A percentile compares a stretch with the other conserved stretches of the same genome.
phyloP scores from a whole-genome alignment of 305 asterid species.

The Solanum hybrid region DNA sequence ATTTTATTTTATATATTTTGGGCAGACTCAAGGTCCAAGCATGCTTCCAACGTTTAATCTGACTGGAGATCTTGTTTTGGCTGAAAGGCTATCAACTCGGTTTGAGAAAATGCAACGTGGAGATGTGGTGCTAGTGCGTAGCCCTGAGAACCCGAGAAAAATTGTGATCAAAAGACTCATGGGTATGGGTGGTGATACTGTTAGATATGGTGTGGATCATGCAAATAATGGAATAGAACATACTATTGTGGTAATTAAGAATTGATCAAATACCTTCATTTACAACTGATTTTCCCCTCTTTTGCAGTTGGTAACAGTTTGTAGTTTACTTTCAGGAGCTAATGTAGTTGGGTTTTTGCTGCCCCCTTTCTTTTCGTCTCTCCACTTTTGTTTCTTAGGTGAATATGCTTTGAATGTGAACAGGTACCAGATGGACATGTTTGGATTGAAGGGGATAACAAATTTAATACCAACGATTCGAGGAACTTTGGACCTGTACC shows the following conservation, averaged over 20 bases:
- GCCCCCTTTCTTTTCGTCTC: neutral
- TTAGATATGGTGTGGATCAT: slow-evolving; percentile 31
- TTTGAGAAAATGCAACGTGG: slow-evolving; percentile 47
- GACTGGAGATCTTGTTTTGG: slow-evolving; percentile 35
- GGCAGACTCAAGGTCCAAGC: slow-evolving; percentile 63
- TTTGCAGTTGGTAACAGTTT: neutral
- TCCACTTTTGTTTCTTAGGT: neutral
- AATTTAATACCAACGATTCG: slow-evolving; percentile 45
- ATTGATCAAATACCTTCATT: neutral
- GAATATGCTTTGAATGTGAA: neutral
- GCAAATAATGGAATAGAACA: slow-evolving; percentile 20
- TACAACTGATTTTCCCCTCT: neutral
- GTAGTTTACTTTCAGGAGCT: neutral
- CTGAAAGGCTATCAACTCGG: slow-evolving; percentile 44
- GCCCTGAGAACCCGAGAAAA: slow-evolving; percentile 52
- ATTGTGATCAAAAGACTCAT: slow-evolving; percentile 43
- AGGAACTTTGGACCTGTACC: slow-evolving; percentile 75
- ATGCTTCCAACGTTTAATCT: slow-evolving; percentile 62
- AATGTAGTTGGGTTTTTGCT: neutral
- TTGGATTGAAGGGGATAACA: slow-evolving; percentile 81
- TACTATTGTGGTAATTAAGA: slow-evolving; percentile 35
- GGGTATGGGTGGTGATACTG: slow-evolving; percentile 57
- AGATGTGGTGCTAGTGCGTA: slow-evolving; percentile 54
- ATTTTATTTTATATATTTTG: neutral
- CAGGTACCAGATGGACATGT: slow-evolving; percentile 82